These are phyloP conservation scores for Mercurialis annua DNA, from an alignment of 345 rosid genomes.

Conservation along the genomic window DNA sequence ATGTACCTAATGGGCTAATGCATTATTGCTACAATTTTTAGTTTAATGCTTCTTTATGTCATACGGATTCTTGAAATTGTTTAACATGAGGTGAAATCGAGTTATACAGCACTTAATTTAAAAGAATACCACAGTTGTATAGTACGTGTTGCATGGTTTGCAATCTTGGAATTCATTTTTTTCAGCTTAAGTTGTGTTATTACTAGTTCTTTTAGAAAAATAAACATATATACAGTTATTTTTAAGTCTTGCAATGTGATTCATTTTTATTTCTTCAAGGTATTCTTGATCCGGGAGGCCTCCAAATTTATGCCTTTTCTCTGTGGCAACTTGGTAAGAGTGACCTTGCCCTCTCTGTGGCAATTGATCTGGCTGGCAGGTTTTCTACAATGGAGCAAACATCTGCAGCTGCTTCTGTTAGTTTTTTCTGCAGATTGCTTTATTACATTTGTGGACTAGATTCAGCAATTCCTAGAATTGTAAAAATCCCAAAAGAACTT, in stretches of 20 bases:
- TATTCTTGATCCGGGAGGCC: constrained; percentile 61
- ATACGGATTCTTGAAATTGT: neutral
- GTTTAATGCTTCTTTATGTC: neutral
- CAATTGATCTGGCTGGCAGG: constrained; percentile 52
- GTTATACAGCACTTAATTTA: neutral
- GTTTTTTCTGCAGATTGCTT: constrained; percentile 77
- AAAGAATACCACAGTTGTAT: neutral
- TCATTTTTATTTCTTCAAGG: constrained; percentile 38
- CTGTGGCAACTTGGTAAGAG: constrained; percentile 77
- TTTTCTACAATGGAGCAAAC: constrained; percentile 54
- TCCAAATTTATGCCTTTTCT: constrained; percentile 81
- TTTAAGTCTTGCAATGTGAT: constrained; percentile 12
- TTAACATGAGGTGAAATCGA: neutral
- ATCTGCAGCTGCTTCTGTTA: constrained; percentile 57
- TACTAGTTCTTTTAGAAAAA: neutral
- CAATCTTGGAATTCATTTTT: neutral
- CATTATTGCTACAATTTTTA: neutral
- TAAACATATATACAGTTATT: neutral
- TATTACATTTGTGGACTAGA: constrained; percentile 73
- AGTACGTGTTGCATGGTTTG: neutral
- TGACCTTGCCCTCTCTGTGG: constrained; percentile 59
- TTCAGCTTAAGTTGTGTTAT: neutral
- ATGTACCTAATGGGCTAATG: neutral
- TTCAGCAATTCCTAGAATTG: constrained; percentile 60
- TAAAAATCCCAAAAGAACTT: constrained; percentile 68